Evolutionary conservation across 257 asterid genomes (phyloP).

Genomic region (Lavandula angustifolia): DNA sequence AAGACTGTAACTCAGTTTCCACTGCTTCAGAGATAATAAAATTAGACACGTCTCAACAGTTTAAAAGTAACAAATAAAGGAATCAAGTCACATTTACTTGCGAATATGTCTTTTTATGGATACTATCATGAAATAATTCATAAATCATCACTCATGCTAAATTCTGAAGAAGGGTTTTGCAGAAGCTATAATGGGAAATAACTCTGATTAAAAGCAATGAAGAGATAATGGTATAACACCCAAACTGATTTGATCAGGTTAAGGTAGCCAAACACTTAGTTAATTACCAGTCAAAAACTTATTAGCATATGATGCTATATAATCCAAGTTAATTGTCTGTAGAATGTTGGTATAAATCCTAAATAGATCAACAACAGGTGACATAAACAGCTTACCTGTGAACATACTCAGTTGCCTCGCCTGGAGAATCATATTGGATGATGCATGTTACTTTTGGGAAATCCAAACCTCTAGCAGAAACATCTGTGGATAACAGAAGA

Average conservation of each 20-base stretch:
- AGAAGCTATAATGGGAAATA: conserved; percentile 9
- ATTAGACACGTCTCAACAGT: background rate
- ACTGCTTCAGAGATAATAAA: background rate
- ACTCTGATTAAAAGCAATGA: background rate
- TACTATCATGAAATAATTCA: background rate
- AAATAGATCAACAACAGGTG: conserved; percentile 1
- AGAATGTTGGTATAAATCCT: background rate
- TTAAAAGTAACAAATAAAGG: background rate
- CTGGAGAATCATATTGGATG: conserved; percentile 97
- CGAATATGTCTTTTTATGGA: background rate
- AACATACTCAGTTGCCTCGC: conserved; percentile 98
- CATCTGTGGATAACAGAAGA: conserved; percentile 85
- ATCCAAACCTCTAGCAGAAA: conserved; percentile 97
- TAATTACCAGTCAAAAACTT: conserved; percentile 4
- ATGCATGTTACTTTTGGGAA: conserved; percentile 94
- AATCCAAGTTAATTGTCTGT: background rate
- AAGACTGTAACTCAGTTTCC: background rate
- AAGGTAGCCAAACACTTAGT: background rate
- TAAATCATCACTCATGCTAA: background rate
- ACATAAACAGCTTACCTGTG: conserved; percentile 65
- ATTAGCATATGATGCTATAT: conserved; percentile 11
- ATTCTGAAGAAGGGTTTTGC: background rate
- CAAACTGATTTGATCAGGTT: background rate
- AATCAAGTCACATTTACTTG: conserved; percentile 1
- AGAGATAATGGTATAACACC: background rate